These are phyloP conservation scores for Opeltia flavorubescens DNA, from an alignment of 495 filamentous ascomycete species.

Conservation along the genomic window DNA sequence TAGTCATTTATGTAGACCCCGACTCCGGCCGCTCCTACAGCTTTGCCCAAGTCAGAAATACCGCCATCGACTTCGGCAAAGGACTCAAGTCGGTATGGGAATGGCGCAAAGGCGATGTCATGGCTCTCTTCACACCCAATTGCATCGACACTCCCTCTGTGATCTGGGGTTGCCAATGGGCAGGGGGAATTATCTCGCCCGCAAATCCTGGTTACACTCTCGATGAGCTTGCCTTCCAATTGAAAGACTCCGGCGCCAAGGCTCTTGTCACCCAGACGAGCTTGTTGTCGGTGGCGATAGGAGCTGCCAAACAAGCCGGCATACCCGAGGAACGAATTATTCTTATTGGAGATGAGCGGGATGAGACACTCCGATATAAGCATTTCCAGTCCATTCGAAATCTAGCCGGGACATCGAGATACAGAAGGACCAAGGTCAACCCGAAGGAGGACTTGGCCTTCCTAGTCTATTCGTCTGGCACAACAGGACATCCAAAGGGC, in stretches of 20 bases:
- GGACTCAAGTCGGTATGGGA: constrained; percentile 60
- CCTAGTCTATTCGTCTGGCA: constrained; percentile 81
- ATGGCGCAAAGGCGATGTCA: constrained; percentile 71
- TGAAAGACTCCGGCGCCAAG: constrained; percentile 67
- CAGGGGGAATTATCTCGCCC: constrained; percentile 65
- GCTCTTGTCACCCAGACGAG: constrained; percentile 59
- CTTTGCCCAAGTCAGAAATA: constrained; percentile 48
- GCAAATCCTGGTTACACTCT: constrained; percentile 80
- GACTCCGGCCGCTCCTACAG: constrained; percentile 62
- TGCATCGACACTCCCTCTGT: constrained; percentile 57
- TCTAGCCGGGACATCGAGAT: constrained; percentile 27
- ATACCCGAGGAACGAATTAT: constrained; percentile 53
- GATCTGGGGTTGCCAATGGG: constrained; percentile 71
- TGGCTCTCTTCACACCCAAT: constrained; percentile 61
- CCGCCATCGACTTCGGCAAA: constrained; percentile 61
- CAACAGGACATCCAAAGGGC: constrained; percentile 83
- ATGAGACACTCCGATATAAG: constrained; percentile 43
- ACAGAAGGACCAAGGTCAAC: constrained; percentile 33
- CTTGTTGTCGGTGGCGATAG: constrained; percentile 42
- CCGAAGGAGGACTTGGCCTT: constrained; percentile 39
- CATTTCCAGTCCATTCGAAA: constrained; percentile 65
- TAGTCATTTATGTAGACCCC: constrained; percentile 70
- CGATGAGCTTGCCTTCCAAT: constrained; percentile 78
- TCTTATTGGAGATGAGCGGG: constrained; percentile 60
- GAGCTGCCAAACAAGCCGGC: constrained; percentile 54